Evolutionary conservation across 441 rosid genomes (phyloP), one percentile per base, ranked within the genome.

Genomic region (Gossypium schwendimanii): DNA sequence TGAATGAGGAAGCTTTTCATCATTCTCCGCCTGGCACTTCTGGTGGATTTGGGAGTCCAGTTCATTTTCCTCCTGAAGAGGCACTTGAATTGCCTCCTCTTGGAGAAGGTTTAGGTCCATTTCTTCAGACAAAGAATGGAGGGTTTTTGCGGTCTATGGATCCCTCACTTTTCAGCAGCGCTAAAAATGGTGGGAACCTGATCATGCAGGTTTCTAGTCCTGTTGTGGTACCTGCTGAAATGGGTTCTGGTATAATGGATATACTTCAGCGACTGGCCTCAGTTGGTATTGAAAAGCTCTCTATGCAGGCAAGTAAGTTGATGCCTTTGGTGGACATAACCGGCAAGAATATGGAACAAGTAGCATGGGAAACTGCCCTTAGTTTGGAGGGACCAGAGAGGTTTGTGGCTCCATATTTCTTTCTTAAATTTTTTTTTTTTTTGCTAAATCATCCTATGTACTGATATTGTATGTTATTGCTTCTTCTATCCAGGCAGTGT

Each of bases 161-260:
- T 75, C 89, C 97, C 45, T 77, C 84, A 33, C 81, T 90, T 64
- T 94, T 92, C 79, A 79, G 60, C 50, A 87, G 81, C 41, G 83
- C 89, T 1, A 89, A 92, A 84, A 80, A 78, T 23, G 84, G 87
- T 28, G 96, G 97, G 72, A 86, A 77, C 83, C 83, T 94, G 87
- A 78, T 94, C 81, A 94, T 94, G 97, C 98, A 94, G 81, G 97
- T 86, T 78, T 94, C 98, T 57, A 87, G 82, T 78, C 97, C 98
- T 2, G 94, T 92, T 72, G 98, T 94, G 70, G 93, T 94, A 64
- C 98, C 98, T 17, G 97, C 97, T 23, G 97, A 89, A 82, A 92
- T 94, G 98, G 98, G 98, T 62, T 86, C 90, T 71, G 87, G 86
- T 73, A 81, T 91, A 72, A 84, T 83, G 84, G 97, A 85, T 62